Evolutionary conservation across 176 grass and related monocot genomes (phyloP).

Genomic region (Oryza rufipogon): DNA sequence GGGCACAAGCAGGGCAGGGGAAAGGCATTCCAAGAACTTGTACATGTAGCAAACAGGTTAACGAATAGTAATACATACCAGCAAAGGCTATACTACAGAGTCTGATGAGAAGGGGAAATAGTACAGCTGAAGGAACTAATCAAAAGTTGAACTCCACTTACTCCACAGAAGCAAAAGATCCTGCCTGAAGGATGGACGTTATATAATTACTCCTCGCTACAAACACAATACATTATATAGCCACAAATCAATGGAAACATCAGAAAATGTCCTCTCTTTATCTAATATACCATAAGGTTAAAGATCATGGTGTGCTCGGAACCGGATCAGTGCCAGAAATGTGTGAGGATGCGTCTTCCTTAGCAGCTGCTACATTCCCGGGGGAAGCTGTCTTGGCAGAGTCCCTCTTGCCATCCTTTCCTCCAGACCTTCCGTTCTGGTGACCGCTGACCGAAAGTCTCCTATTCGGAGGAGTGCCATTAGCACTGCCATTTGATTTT

Average conservation of each 20-base stretch:
- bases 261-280: conserved; percentile 41
- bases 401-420: conserved; percentile 79
- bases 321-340: conserved; percentile 51
- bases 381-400: conserved; percentile 38
- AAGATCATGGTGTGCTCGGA: conserved; percentile 70
- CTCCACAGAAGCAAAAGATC: conserved; percentile 36
- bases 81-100: conserved; percentile 35
- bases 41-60: conserved; percentile 40
- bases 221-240: conserved; percentile 55
- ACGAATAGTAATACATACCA: conserved; percentile 39
- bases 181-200: conserved; percentile 10
- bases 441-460: conserved; percentile 73
- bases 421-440: conserved; percentile 58
- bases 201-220: conserved; percentile 51
- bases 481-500: conserved; percentile 67
- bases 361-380: conserved; percentile 30
- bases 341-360: conserved; percentile 56
- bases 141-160: conserved; percentile 38
- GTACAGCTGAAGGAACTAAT: conserved; percentile 22
- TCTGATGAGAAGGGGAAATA: conserved; percentile 30
- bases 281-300: conserved; percentile 56
- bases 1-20: not conserved
- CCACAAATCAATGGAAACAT: conserved; percentile 49
- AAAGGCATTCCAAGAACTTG: conserved; percentile 8
- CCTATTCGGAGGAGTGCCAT: conserved; percentile 66